Conservation (phyloP, 2,329 filamentous ascomycete species). For the Aspergillus clavatus region DNA sequence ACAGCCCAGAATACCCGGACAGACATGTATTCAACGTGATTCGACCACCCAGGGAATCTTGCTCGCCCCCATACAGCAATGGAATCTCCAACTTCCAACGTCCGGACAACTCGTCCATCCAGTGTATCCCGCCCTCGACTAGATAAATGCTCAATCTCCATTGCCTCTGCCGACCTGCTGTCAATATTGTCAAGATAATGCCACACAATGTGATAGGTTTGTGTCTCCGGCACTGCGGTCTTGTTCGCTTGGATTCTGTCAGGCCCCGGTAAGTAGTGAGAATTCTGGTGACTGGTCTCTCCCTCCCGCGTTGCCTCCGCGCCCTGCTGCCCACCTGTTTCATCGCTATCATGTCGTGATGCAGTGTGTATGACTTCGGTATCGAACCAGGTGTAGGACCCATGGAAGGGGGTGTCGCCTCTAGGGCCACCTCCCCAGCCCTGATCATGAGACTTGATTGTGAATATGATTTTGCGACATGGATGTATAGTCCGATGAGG, state of each 20-base stretch:
- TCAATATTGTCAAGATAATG: conserved; percentile 30
- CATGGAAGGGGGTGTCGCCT: conserved; percentile 22
- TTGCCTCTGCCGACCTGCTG: conserved; percentile 29
- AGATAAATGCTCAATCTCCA: conserved; percentile 24
- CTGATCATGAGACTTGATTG: conserved; percentile 34
- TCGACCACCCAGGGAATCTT: conserved; percentile 35
- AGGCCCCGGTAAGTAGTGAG: conserved; percentile 26
- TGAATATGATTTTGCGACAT: conserved; percentile 38
- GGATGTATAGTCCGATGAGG: conserved; percentile 34
- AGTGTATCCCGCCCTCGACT: conserved; percentile 34
- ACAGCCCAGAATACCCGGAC: conserved; percentile 37
- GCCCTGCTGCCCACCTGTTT: conserved; percentile 15
- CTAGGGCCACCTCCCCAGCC: conserved; percentile 24
- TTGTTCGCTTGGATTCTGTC: conserved; percentile 31
- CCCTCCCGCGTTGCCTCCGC: conserved; percentile 12
- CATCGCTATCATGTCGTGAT: background rate
- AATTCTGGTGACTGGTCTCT: conserved; percentile 17
- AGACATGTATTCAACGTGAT: conserved; percentile 27
- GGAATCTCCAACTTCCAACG: conserved; percentile 34
- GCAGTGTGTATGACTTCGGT: conserved; percentile 27
- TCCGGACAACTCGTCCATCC: conserved; percentile 32
- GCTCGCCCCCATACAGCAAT: conserved; percentile 36
- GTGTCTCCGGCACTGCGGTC: conserved; percentile 14
- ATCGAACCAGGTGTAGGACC: conserved; percentile 39
- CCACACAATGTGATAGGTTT: conserved; percentile 31